Conservation (phyloP, 495 filamentous ascomycete species). For the Penicillium odoratum region DNA sequence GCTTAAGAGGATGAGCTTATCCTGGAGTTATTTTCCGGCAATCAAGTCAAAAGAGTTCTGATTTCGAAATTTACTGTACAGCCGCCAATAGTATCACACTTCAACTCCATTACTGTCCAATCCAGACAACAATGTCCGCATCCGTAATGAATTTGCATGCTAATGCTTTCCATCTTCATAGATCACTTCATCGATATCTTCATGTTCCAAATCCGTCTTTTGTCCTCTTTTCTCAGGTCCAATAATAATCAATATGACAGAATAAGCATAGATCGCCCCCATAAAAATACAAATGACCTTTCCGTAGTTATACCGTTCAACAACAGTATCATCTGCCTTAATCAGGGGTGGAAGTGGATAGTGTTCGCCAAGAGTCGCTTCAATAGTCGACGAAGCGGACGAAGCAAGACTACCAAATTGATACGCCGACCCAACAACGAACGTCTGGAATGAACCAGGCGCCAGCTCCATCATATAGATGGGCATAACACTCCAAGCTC, state of each 20-base stretch:
- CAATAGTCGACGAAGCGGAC: constrained; percentile 74
- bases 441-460: constrained; percentile 76
- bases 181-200: constrained; percentile 45
- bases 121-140: too few relatives aligned
- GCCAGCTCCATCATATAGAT: constrained; percentile 83
- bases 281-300: constrained; percentile 88
- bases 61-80: too few relatives aligned
- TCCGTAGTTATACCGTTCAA: constrained; percentile 73
- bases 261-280: constrained; percentile 79
- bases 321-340: constrained; percentile 33
- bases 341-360: constrained; percentile 61
- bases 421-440: constrained; percentile 76
- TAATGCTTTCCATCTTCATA: background rate
- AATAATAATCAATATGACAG: constrained; percentile 67
- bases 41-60: too few relatives aligned
- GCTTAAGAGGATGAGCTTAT: too few relatives aligned
- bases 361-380: constrained; percentile 72
- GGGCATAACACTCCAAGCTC: constrained; percentile 76
- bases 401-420: constrained; percentile 84
- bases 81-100: too few relatives aligned
- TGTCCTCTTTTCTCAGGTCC: constrained; percentile 71
- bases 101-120: too few relatives aligned
- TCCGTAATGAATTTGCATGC: too few relatives aligned
- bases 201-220: constrained; percentile 59
- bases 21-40: too few relatives aligned